Evolutionary conservation across 192 early-diverging fungal species (phyloP).

Genomic region (Entomortierella parvispora): DNA sequence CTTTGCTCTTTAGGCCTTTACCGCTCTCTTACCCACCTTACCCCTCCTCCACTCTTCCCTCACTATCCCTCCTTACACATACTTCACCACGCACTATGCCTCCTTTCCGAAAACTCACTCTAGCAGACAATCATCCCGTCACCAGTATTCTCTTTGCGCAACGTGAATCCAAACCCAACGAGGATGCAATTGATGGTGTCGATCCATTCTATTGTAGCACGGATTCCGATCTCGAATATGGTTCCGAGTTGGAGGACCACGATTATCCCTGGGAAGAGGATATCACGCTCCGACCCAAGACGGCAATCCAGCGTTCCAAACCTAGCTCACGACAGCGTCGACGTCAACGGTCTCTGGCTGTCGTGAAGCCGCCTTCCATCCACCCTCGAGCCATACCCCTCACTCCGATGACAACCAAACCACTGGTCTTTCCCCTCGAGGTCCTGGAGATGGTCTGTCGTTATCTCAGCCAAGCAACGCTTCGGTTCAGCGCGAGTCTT

Average conservation of each 20-base stretch:
- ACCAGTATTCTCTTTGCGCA: no score
- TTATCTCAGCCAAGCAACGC: slow-evolving; percentile 20
- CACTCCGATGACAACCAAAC: background rate
- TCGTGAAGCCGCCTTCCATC: background rate
- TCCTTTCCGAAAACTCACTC: no score
- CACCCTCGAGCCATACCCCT: slow-evolving; percentile 11
- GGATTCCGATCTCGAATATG: background rate
- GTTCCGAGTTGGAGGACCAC: background rate
- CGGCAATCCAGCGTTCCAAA: background rate
- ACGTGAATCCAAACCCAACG: no score
- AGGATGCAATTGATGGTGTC: no score
- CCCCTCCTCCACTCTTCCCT: no score
- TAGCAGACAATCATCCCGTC: no score
- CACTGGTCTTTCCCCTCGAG: slow-evolving; percentile 36
- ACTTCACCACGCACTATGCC: no score
- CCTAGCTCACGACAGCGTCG: background rate
- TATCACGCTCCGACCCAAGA: background rate
- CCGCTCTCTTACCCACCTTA: no score
- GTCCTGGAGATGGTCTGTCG: slow-evolving; percentile 27
- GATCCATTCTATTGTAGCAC: background rate
- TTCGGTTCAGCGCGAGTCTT: slow-evolving; percentile 15
- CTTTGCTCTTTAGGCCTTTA: no score
- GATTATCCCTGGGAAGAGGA: background rate
- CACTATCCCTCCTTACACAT: no score
- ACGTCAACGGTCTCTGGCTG: background rate